Evolutionary conservation across 495 filamentous ascomycete species (phyloP), one percentile per base, ranked within the genome.

Genomic region (Patellaria atrata): DNA sequence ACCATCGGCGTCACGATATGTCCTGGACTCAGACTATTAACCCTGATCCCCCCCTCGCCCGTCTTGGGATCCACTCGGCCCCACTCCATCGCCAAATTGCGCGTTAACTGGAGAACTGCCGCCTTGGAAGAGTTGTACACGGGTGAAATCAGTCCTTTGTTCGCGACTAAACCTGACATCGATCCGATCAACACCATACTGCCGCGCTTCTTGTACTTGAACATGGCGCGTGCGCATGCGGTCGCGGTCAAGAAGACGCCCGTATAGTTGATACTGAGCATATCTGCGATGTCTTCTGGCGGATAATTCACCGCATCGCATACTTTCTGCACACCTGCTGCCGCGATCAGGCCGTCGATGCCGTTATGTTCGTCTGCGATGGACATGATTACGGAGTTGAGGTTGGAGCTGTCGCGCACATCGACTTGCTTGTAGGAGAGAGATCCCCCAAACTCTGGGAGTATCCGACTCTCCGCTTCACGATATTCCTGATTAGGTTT

Each of bases 1-100:
- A 79, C 75, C 76, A 81, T 81, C 0, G 75, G 75, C 26, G 79
- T 83, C 22, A 79, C 37, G 41, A 82, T 77, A 41, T 82, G 75
- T 0, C 77, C 77, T 0, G 77, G 77, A 34, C 71, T 73, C 1
- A 81, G 57, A 22, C 57, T 65, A 41, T 82, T 82, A 3, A 81
- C 76, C 0, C 77, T 57, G 37, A 83, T 78, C 0, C 73, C 71
- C 13, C 73, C 65, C 16, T 29, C 37, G 6, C 50, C 50, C 19
- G 44, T 34, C 19, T 46, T 32, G 11, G 47, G 14, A n/a, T n/a
- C n/a, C n/a, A 50, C 28, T 5, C 62, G 60, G 5, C 68, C 74
- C 77, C 75, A 82, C 51, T 81, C 77, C 69, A 79, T 79, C 3
- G 77, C 75, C 27, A 81, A 53, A 29, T 67, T 75, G 7, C 75